Percentiles rank a stretch among this genome's conserved stretches.
These are phyloP conservation scores for Thermothelomyces thermophilus DNA, from an alignment of 2,329 filamentous ascomycete species.

Conservation along the genomic window DNA sequence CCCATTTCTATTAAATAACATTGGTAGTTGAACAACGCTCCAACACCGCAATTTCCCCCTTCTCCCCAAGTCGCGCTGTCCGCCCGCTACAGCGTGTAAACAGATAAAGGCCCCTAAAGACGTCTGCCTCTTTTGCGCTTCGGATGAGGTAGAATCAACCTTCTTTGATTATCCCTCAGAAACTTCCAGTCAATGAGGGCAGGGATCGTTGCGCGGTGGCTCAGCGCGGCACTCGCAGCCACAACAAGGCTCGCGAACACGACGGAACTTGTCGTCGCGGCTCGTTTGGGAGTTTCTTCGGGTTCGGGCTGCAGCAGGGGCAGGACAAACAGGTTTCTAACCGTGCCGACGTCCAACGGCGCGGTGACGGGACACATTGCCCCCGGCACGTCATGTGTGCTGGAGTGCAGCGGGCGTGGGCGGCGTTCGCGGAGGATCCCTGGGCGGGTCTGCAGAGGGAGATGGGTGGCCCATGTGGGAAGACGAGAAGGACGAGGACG, in stretches of 20 bases:
- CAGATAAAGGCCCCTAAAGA: too few species aligned
- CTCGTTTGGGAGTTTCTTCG: neutral
- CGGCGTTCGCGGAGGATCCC: slow-evolving; percentile 35
- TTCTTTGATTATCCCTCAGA: too few species aligned
- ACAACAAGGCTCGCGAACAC: too few species aligned
- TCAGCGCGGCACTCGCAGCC: neutral
- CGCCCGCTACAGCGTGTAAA: too few species aligned
- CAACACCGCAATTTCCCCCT: too few species aligned
- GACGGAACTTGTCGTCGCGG: too few species aligned
- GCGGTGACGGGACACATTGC: slow-evolving; percentile 30
- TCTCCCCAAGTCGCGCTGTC: too few species aligned
- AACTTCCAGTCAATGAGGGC: too few species aligned
- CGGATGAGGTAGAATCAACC: too few species aligned
- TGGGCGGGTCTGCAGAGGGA: slow-evolving; percentile 27
- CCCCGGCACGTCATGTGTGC: slow-evolving; percentile 27
- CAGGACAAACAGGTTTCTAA: neutral
- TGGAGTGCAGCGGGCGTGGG: slow-evolving; percentile 38
- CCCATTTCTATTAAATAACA: too few species aligned
- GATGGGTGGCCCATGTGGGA: slow-evolving; percentile 35
- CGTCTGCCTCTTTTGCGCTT: too few species aligned
- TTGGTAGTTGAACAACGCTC: too few species aligned
- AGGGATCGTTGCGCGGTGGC: neutral
- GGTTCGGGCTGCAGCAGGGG: neutral
- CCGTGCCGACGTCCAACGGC: slow-evolving; percentile 28
- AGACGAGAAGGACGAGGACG: slow-evolving; percentile 11